A percentile compares a stretch with the other conserved stretches of the same genome.
Evolutionary conservation across 495 filamentous ascomycete species (phyloP).

Genomic region (Talaromyces nanjingensis): DNA sequence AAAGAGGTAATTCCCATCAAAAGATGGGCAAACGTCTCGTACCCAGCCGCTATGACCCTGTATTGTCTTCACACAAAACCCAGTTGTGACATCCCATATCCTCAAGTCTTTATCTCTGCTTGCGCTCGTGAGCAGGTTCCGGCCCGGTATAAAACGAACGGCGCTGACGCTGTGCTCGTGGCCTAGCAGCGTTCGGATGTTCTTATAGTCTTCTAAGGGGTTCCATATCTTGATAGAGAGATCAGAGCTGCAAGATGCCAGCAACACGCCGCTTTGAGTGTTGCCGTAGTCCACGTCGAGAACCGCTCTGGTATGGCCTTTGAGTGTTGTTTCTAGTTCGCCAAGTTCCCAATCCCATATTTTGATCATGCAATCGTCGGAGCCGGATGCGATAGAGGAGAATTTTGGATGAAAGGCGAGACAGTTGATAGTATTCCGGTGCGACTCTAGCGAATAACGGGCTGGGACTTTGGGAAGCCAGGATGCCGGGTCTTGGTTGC

Average conservation of each 20-base stretch:
- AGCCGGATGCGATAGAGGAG: constrained; percentile 84
- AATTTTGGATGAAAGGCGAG: constrained; percentile 95
- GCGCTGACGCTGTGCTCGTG: constrained; percentile 90
- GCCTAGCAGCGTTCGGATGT: constrained; percentile 84
- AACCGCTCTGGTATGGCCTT: constrained; percentile 88
- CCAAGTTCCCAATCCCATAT: constrained; percentile 99
- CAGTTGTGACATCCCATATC: constrained; percentile 90
- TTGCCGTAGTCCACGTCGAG: constrained; percentile 90
- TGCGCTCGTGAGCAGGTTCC: constrained; percentile 74
- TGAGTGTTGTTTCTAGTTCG: constrained; percentile 84
- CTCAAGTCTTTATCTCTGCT: constrained; percentile 76
- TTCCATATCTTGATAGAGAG: constrained; percentile 97
- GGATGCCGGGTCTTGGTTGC: constrained; percentile 74
- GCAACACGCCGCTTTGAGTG: constrained; percentile 72
- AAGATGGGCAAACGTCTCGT: constrained; percentile 71
- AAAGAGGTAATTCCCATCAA: constrained; percentile 76
- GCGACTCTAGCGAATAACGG: constrained; percentile 77
- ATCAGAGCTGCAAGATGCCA: constrained; percentile 87
- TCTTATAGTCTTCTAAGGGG: constrained; percentile 88
- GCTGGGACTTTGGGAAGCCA: constrained; percentile 83
- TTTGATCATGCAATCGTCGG: constrained; percentile 90
- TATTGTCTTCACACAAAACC: constrained; percentile 63
- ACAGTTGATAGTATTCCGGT: constrained; percentile 74
- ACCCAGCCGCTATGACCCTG: constrained; percentile 82
- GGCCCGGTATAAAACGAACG: constrained; percentile 77